Base-by-base conservation (phyloP, 2,329 filamentous ascomycete species). In the Aspergillus fumigatus region DNA sequence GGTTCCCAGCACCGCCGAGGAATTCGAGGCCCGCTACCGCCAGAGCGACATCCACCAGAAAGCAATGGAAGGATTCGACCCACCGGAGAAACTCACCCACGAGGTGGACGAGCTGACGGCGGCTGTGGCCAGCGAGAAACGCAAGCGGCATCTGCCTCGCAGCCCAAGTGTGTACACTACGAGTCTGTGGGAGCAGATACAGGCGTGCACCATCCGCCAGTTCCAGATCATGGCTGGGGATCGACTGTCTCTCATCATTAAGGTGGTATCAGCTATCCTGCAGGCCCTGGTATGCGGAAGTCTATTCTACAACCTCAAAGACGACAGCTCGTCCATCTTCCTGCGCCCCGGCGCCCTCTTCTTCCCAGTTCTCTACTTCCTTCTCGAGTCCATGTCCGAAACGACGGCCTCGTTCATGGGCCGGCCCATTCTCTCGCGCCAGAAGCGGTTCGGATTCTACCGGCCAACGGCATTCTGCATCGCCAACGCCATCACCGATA, bases 361-460 rank as follows among this genome's bases (percentile, higher is more conserved):
- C 70, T 83, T 85, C 62, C 77, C 83, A 32, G 67, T 86, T 0
- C 74, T 87, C 0, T 86, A 85, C 71, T 85, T 86, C 58, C 79
- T 84, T 1, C 73, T 87, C 1, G 75, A 85, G 26, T 81, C 83
- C 2, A 67, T 86, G 47, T 80, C 81, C 2, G 83, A 87, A 62
- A 78, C 84, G 14, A 83, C 84, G 0, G 73, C 80, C 1, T 82
- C 84, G 0, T 89, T 88, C 61, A 77, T 81, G 62, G 81, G 81
- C 3, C 82, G 86, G 51, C 85, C 85, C 0, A 88, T 89, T 59
- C 72, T 89, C 21, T 76, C 86, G 19, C 88, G 88, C 64, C 86
- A 88, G 68, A 87, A 88, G 65, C 82, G 80, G 6, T 88, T 88
- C 61, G 84, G 83, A 0, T 88, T 88, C 69, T 88, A 88, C 59